Percentiles rank a stretch among this genome's conserved stretches.
phyloP scores from a whole-genome alignment of 1,139 yeast genomes.

The Maudiozyma humilis region DNA sequence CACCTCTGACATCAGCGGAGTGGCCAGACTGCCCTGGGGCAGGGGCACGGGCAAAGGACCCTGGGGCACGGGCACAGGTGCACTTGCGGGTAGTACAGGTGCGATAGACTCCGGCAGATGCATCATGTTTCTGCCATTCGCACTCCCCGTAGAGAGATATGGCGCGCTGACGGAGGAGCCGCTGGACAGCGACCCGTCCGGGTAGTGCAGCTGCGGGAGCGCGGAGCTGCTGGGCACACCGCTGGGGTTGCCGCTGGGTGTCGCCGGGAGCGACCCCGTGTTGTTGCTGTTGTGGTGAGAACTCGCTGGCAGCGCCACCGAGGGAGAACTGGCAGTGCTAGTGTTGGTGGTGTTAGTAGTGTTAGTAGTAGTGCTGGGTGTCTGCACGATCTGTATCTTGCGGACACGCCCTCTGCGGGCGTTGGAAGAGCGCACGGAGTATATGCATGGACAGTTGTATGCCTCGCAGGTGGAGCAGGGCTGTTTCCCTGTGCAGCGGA shows the following conservation, averaged over 20 bases:
- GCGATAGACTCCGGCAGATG: conserved; percentile 2
- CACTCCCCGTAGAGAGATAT: too few species aligned
- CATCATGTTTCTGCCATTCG: conserved; percentile 1
- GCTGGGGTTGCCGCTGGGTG: too few species aligned
- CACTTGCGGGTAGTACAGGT: background rate
- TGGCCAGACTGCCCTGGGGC: too few species aligned
- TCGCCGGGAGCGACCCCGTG: too few species aligned
- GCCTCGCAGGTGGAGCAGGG: conserved; percentile 31
- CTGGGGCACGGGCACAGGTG: background rate
- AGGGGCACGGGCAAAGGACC: background rate
- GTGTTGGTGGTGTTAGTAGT: background rate
- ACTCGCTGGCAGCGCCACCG: too few species aligned
- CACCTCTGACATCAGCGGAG: background rate
- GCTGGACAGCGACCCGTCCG: background rate
- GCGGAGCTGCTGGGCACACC: too few species aligned
- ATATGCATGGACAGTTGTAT: conserved; percentile 26
- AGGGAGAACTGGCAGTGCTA: too few species aligned
- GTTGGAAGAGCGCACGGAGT: conserved; percentile 2
- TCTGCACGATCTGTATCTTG: background rate
- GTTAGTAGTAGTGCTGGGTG: background rate
- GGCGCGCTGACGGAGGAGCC: background rate
- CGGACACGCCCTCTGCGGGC: background rate
- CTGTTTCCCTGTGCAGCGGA: conserved; percentile 49
- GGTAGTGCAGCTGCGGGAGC: too few species aligned
- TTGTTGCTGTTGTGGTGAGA: too few species aligned